Percentiles rank a stretch among this genome's conserved stretches.
These are phyloP conservation scores for Hemisphaericaspora subhashii DNA, from an alignment of 1,139 yeast species.

Conservation along the genomic window DNA sequence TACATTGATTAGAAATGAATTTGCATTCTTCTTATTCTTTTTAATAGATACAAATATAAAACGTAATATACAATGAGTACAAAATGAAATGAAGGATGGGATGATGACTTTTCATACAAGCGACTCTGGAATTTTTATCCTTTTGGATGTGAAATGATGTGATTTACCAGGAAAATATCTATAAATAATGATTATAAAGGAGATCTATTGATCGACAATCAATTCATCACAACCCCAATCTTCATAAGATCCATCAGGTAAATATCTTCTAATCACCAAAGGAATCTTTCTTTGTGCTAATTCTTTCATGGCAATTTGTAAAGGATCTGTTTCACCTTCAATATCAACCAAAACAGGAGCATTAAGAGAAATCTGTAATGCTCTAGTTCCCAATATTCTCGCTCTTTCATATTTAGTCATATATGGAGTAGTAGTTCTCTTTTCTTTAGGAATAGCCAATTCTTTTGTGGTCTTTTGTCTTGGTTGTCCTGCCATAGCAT, in stretches of 20 bases:
- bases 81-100: background rate
- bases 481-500: constrained; percentile 28
- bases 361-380: constrained; percentile 93
- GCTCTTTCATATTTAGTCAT: constrained; percentile 99
- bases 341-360: constrained; percentile 97
- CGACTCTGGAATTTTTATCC: too few species aligned
- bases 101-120: too few species aligned
- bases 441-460: constrained; percentile 84
- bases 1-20: constrained; percentile 47
- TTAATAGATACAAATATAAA: background rate
- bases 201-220: constrained; percentile 70
- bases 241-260: constrained; percentile 96
- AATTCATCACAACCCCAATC: constrained; percentile 99
- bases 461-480: constrained; percentile 63
- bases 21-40: background rate
- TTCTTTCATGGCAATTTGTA: constrained; percentile 97
- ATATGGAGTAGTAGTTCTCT: constrained; percentile 94
- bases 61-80: constrained; percentile 1
- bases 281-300: constrained; percentile 94
- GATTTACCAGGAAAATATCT: too few species aligned
- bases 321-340: constrained; percentile 99
- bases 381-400: constrained; percentile 93
- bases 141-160: too few species aligned
- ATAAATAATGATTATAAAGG: background rate
- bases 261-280: constrained; percentile 87